Percentiles rank a stretch among this genome's conserved stretches.
phyloP scores from a whole-genome alignment of 768 basidiomycete genomes.

The Clathrus columnatus region DNA sequence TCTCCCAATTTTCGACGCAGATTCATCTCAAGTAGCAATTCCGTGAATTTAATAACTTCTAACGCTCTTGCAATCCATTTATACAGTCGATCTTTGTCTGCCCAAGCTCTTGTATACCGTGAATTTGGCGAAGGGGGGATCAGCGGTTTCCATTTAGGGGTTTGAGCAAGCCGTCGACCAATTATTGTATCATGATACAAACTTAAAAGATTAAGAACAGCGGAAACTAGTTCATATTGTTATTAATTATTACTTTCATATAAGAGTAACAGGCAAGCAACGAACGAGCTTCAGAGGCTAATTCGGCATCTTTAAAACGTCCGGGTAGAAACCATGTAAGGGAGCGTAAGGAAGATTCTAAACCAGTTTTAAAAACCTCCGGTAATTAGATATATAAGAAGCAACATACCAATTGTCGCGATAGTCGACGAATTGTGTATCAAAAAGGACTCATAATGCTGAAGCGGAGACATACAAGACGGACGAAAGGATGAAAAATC shows the following conservation, averaged over 20 bases:
- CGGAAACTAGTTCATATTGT: conserved; percentile 51
- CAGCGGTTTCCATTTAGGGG: conserved; percentile 66
- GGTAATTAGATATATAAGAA: conserved; percentile 18
- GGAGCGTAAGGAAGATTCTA: conserved; percentile 84
- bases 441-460: conserved; percentile 72
- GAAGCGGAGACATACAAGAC: conserved; percentile 12
- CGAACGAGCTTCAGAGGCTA: conserved; percentile 90
- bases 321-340: conserved; percentile 95
- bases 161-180: conserved; percentile 47
- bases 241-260: conserved; percentile 8
- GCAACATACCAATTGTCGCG: conserved; percentile 36
- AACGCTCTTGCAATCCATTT: conserved; percentile 71
- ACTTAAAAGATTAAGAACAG: conserved; percentile 79
- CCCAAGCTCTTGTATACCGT: conserved; percentile 87
- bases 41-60: conserved; percentile 68
- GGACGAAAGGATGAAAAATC: neutral
- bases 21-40: conserved; percentile 87
- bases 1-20: conserved; percentile 61
- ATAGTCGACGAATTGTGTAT: conserved; percentile 81
- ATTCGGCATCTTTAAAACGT: conserved; percentile 93
- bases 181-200: conserved; percentile 96
- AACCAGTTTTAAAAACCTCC: too few relatives aligned
- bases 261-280: conserved; percentile 20
- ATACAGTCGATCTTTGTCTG: conserved; percentile 58
- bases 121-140: conserved; percentile 72